A percentile compares a stretch with the other conserved stretches of the same genome.
Conservation (phyloP, 2,329 filamentous ascomycete species). For the Aspergillus melleus region DNA sequence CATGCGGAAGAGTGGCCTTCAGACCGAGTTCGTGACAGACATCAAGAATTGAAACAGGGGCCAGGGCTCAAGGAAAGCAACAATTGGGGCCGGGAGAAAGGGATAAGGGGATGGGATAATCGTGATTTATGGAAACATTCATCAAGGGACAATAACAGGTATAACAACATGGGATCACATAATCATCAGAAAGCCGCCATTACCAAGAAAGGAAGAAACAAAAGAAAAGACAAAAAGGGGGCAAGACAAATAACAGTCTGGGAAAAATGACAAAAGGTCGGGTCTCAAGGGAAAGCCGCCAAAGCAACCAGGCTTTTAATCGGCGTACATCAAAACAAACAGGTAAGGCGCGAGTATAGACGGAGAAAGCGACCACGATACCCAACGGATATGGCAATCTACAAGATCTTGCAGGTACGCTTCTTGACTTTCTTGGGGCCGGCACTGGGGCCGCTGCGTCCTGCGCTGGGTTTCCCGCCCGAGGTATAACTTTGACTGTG, state of each 20-base stretch:
- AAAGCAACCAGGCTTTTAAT: constrained; percentile 39
- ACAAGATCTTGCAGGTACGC: constrained; percentile 79
- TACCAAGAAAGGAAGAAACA: constrained; percentile 11
- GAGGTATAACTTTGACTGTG: constrained; percentile 20
- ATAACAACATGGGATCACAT: constrained; percentile 21
- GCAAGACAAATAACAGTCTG: constrained; percentile 8
- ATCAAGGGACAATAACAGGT: constrained; percentile 14
- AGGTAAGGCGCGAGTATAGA: constrained; percentile 8
- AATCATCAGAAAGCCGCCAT: constrained; percentile 26
- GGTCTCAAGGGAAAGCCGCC: constrained; percentile 20
- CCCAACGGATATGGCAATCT: constrained; percentile 33
- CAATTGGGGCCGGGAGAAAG: constrained; percentile 5
- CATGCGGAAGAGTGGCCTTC: constrained; percentile 34
- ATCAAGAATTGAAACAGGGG: constrained; percentile 17
- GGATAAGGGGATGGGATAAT: constrained; percentile 7
- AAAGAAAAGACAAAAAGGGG: constrained; percentile 13
- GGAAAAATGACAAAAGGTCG: constrained; percentile 4
- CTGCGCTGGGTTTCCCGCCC: constrained; percentile 32
- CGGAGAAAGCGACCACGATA: constrained; percentile 11
- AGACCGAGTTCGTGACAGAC: constrained; percentile 33
- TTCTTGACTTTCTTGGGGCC: constrained; percentile 71
- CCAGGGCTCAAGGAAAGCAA: constrained; percentile 8
- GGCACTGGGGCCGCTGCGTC: constrained; percentile 37
- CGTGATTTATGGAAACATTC: constrained; percentile 13
- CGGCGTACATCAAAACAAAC: constrained; percentile 19